These are phyloP conservation scores for Aegilops umbellulata DNA, from an alignment of 176 grass and related monocot species.

Conservation along the genomic window DNA sequence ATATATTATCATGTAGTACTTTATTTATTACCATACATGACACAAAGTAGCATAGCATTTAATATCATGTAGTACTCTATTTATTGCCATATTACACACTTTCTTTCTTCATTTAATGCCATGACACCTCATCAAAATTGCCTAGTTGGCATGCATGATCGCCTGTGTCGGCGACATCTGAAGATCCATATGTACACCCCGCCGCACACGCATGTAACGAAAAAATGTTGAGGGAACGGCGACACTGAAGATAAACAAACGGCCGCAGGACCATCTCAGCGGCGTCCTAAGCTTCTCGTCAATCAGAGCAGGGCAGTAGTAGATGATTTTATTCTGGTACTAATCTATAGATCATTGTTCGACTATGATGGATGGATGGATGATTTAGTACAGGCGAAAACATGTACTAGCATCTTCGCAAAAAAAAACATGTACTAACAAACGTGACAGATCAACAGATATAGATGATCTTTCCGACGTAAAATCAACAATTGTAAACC, in stretches of 20 bases:
- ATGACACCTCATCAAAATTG: no score
- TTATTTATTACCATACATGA: no score
- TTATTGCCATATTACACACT: no score
- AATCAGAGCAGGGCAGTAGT: background rate
- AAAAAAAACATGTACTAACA: no score
- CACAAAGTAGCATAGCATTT: no score
- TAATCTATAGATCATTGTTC: background rate
- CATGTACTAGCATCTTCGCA: no score
- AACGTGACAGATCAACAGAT: background rate
- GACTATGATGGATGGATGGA: background rate
- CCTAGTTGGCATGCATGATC: no score
- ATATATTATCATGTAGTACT: no score
- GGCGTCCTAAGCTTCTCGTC: background rate
- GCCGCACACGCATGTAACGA: slow-evolving; percentile 3
- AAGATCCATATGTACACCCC: slow-evolving; percentile 14
- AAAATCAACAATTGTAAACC: background rate
- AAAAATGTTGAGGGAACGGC: background rate
- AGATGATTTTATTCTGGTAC: background rate
- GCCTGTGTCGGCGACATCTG: slow-evolving; percentile 14
- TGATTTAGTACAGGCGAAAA: background rate
- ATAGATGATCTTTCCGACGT: background rate
- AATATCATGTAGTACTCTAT: no score
- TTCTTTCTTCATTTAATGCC: no score
- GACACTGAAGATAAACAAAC: background rate
- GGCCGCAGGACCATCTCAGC: no score